Evolutionary conservation across 306 rosid genomes (phyloP).

Genomic region (Medicago ruthenica): DNA sequence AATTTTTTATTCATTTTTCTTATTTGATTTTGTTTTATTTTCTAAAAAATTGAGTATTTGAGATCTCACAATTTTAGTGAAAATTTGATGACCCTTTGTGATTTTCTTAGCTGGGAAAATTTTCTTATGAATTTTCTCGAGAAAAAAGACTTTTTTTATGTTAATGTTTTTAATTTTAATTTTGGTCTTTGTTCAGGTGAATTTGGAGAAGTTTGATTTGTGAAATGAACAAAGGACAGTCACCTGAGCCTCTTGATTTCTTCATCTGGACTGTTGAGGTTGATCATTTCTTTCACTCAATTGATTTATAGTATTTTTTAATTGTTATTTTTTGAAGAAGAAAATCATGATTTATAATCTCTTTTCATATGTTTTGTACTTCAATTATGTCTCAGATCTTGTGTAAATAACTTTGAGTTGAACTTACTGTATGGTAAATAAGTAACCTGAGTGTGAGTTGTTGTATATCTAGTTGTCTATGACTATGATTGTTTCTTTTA

Average conservation of each 20-base stretch:
- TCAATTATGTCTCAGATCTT: conserved; percentile 33
- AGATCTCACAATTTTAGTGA: conserved; percentile 52
- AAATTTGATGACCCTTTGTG: not conserved
- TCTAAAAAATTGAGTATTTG: conserved; percentile 23
- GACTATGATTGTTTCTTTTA: not conserved
- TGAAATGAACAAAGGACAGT: conserved; percentile 83
- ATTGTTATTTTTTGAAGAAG: not conserved
- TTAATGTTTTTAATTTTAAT: not conserved
- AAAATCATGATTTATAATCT: not conserved
- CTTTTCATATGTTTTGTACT: not conserved
- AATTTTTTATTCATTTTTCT: not conserved
- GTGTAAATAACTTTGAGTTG: not conserved
- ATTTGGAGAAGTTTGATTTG: conserved; percentile 52
- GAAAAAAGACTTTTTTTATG: not conserved
- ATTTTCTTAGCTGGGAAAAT: conserved; percentile 2
- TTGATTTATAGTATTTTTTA: not conserved
- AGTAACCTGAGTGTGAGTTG: conserved; percentile 19
- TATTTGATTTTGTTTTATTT: conserved; percentile 23
- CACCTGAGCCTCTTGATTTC: conserved; percentile 99
- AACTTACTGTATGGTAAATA: conserved; percentile 21
- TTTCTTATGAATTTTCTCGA: conserved; percentile 15
- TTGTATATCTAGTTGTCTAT: conserved; percentile 4
- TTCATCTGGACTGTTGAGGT: conserved; percentile 99
- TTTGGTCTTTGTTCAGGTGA: conserved; percentile 53
- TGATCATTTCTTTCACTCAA: conserved; percentile 12